A percentile compares a stretch with the other conserved stretches of the same genome.
Conservation (phyloP, 2,329 filamentous ascomycete species). For the Ascochyta clinopodiicola region DNA sequence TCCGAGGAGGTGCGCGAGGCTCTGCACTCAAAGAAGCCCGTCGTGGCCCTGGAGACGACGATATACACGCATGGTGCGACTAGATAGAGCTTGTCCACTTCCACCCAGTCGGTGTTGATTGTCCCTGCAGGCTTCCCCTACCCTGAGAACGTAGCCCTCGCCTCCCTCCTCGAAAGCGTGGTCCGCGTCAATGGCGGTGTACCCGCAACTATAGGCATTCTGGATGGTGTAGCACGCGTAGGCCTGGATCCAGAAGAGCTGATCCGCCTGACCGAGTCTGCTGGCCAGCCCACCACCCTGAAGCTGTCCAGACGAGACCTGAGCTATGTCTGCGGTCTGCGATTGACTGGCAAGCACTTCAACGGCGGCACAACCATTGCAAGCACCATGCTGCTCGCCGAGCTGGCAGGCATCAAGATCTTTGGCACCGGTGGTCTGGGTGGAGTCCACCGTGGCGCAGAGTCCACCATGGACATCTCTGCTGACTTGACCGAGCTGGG, state of each 20-base stretch:
- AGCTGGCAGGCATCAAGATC: slow-evolving; percentile 84
- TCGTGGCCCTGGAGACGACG: slow-evolving; percentile 92
- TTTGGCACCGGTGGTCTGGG: slow-evolving; percentile 96
- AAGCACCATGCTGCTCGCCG: slow-evolving; percentile 88
- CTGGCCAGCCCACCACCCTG: slow-evolving; percentile 70
- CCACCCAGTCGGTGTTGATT: slow-evolving; percentile 15
- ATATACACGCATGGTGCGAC: slow-evolving; percentile 90
- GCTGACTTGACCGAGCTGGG: slow-evolving; percentile 95
- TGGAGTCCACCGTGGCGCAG: slow-evolving; percentile 88
- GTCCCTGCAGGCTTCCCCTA: slow-evolving; percentile 66
- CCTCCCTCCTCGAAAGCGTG: slow-evolving; percentile 79
- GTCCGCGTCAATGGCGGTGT: slow-evolving; percentile 79
- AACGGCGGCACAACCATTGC: slow-evolving; percentile 94
- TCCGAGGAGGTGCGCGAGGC: slow-evolving; percentile 86
- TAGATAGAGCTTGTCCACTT: not conserved
- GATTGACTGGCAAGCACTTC: slow-evolving; percentile 69
- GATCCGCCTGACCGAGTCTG: slow-evolving; percentile 68
- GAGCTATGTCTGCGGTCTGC: slow-evolving; percentile 78
- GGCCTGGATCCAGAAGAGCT: slow-evolving; percentile 78
- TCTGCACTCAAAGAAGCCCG: slow-evolving; percentile 73
- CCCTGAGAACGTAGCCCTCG: slow-evolving; percentile 75
- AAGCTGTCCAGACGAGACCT: slow-evolving; percentile 91
- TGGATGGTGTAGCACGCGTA: slow-evolving; percentile 82
- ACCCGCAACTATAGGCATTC: slow-evolving; percentile 87
- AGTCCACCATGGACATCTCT: slow-evolving; percentile 89